Evolutionary conservation across 1,284 basidiomycete species (phyloP).

Genomic region (Ustilago xerochloae): DNA sequence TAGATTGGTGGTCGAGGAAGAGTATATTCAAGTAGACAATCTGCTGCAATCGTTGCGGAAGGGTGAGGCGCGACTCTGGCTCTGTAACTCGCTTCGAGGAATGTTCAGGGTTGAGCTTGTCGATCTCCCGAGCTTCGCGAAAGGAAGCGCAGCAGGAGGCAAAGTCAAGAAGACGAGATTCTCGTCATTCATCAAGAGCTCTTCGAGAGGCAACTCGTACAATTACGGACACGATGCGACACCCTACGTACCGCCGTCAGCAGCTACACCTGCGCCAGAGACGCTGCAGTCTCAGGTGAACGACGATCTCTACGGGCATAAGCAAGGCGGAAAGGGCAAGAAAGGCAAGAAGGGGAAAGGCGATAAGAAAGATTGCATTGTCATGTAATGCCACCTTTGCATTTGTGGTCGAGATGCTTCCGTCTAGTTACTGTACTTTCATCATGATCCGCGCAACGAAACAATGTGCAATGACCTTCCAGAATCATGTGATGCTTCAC

Average conservation of each 20-base stretch:
- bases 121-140: background rate
- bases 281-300: conserved; percentile 24
- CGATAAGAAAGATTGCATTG: conserved; percentile 40
- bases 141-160: background rate
- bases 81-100: conserved; percentile 47
- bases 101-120: conserved; percentile 40
- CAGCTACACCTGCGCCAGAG: background rate
- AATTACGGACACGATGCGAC: too few relatives aligned
- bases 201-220: conserved; percentile 1
- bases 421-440: too few relatives aligned
- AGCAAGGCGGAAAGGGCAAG: conserved; percentile 17
- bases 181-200: conserved; percentile 21
- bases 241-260: background rate
- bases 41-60: conserved; percentile 14
- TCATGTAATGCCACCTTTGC: conserved; percentile 34
- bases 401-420: too few relatives aligned
- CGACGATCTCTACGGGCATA: conserved; percentile 41
- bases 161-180: conserved; percentile 31
- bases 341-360: conserved; percentile 24
- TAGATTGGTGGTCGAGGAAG: conserved; percentile 28
- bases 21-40: conserved; percentile 24
- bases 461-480: background rate
- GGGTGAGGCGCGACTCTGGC: conserved; percentile 31
- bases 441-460: background rate
- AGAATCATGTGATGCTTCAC: too few relatives aligned